Base-by-base conservation (phyloP, 208 protist genomes). In the Crithidia bombi region DNA sequence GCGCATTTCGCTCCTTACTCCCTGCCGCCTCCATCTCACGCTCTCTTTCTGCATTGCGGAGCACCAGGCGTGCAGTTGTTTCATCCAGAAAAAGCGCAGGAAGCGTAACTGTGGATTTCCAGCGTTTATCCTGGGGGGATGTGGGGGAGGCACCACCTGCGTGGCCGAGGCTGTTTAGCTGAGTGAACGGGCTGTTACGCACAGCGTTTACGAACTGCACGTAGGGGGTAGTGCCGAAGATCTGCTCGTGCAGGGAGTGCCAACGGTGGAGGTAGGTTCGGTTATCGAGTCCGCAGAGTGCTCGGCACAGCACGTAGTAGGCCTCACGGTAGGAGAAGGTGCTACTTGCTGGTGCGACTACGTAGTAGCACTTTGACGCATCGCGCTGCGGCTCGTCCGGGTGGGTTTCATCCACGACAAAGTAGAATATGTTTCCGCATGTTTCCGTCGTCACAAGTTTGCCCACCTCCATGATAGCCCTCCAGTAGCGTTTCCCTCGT, bases 401-500 rank as follows among this genome's bases (percentile, higher is more conserved):
- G 35, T 76, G 73, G 5, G 68, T 57, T 11, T 76, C 66, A 64
- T 94, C 89, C 1, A 94, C 28, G 38, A 72, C 71, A 51, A 94
- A 94, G 52, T 91, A 85, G 39, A 87, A 87, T 15, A 94, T 79
- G 41, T 71, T 43, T 3, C 76, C 85, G 35, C 50, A 23, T 30
- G 32, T n/a, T 19, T 63, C 59, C 3, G 65, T 46, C 2, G 81
- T 87, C 25, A 65, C 56, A 19, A 87, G 74, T 63, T 80, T 81
- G 17, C 81, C 79, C 25, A 87, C 33, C 50, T 88, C 77, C 82
- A 87, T 86, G 12, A 15, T 44, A 12, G 2, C n/a, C 36, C 12
- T 6, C 9, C 9, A 6, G 36, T 41, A 63, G 4, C 3, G 19
- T 17, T 3, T 55, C 6, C n/a, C 17, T 0, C 50, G 35, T 36